These are phyloP conservation scores for Fusarium clavum DNA, from an alignment of 2,329 filamentous ascomycete genomes.

Conservation along the genomic window DNA sequence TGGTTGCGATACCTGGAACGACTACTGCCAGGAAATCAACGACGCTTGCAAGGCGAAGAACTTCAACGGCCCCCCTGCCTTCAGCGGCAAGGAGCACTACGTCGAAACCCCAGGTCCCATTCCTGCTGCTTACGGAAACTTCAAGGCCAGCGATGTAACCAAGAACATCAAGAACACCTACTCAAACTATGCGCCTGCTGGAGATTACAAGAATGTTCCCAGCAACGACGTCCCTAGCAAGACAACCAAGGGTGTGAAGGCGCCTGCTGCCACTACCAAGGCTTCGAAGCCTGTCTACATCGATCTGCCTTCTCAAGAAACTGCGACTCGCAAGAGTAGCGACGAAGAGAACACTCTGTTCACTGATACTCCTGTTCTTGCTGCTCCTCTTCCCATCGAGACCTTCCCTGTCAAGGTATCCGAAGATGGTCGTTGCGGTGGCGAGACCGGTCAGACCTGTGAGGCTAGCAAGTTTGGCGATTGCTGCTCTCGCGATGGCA, in stretches of 20 bases:
- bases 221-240: background rate
- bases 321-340: conserved; percentile 25
- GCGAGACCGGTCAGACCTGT: conserved; percentile 55
- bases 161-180: conserved; percentile 24
- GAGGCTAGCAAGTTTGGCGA: conserved; percentile 55
- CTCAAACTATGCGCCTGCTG: conserved; percentile 18
- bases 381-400: conserved; percentile 21
- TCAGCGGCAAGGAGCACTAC: conserved; percentile 51
- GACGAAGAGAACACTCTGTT: conserved; percentile 10
- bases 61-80: conserved; percentile 62
- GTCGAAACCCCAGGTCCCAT: conserved; percentile 50
- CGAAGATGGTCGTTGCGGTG: conserved; percentile 56
- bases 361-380: conserved; percentile 24
- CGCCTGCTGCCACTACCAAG: conserved; percentile 13
- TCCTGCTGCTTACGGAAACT: conserved; percentile 48
- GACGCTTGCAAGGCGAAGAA: conserved; percentile 55
- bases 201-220: background rate
- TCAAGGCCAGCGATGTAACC: conserved; percentile 34
- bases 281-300: conserved; percentile 15
- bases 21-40: conserved; percentile 67
- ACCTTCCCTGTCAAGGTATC: conserved; percentile 49
- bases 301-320: conserved; percentile 4
- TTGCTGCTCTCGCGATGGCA: conserved; percentile 57
- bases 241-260: conserved; percentile 12
- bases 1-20: conserved; percentile 71